Conservation (phyloP, 306 rosid genomes). For the Elaeagnus macrophylla region DNA sequence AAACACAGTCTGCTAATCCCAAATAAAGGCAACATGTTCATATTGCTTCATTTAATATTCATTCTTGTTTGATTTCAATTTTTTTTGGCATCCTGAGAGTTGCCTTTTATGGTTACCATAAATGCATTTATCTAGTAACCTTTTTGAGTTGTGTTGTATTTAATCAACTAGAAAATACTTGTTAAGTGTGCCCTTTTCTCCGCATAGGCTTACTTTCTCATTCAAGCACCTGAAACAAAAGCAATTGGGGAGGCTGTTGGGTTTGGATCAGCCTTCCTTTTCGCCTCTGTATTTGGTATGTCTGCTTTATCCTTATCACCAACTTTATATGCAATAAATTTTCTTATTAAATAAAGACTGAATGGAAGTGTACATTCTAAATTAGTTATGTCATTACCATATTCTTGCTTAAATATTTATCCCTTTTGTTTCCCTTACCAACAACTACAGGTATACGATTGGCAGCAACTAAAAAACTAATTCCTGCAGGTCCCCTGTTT, state of each 20-base stretch:
- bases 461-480: slow-evolving; percentile 17
- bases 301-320: background rate
- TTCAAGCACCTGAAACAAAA: slow-evolving; percentile 17
- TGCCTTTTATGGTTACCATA: too few species aligned
- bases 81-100: too few species aligned
- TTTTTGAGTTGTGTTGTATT: too few species aligned
- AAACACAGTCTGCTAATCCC: too few species aligned
- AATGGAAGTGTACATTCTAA: too few species aligned
- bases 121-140: too few species aligned
- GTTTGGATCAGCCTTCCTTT: slow-evolving; percentile 24
- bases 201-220: slow-evolving; percentile 12
- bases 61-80: too few species aligned
- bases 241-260: slow-evolving; percentile 24
- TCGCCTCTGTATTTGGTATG: slow-evolving; percentile 21
- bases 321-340: too few species aligned
- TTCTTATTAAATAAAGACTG: too few species aligned
- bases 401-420: background rate
- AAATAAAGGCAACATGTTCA: too few species aligned
- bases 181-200: background rate
- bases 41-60: too few species aligned
- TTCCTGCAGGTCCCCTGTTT: slow-evolving; percentile 17
- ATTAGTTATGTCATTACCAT: background rate
- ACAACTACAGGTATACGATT: slow-evolving; percentile 13
- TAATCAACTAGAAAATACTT: background rate
- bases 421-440: background rate